Percentiles rank a stretch among this genome's conserved stretches.
Conservation (phyloP, 2,329 filamentous ascomycete genomes). For the Escovopsis sp. region DNA sequence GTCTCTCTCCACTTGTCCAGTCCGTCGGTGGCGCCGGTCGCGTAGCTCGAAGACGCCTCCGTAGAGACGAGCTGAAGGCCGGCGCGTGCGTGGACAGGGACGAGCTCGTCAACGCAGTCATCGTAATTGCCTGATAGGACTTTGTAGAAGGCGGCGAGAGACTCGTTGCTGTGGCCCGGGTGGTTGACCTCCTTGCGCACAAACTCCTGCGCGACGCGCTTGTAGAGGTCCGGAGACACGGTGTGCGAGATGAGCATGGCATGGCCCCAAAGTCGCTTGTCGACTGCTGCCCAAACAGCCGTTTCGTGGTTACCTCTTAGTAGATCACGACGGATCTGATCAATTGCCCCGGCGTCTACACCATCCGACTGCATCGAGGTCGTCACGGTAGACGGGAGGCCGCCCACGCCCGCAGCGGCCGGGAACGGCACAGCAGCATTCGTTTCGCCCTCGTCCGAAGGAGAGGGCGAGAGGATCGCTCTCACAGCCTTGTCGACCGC, state of each 20-base stretch:
- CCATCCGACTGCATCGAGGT: constrained; percentile 42
- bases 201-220: constrained; percentile 88
- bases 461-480: constrained; percentile 52
- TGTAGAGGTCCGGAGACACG: constrained; percentile 71
- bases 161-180: constrained; percentile 63
- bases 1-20: constrained; percentile 93
- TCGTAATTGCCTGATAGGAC: constrained; percentile 87
- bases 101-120: constrained; percentile 89
- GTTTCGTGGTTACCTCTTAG: constrained; percentile 74
- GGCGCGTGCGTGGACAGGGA: constrained; percentile 80
- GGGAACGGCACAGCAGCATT: constrained; percentile 13
- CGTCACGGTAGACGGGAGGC: constrained; percentile 4
- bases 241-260: constrained; percentile 76
- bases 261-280: constrained; percentile 90
- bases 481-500: constrained; percentile 61
- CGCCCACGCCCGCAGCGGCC: constrained; percentile 6
- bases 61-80: constrained; percentile 83
- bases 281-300: constrained; percentile 84
- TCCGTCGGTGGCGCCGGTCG: constrained; percentile 64
- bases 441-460: constrained; percentile 11
- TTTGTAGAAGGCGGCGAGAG: constrained; percentile 81
- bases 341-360: constrained; percentile 52
- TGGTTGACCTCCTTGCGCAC: constrained; percentile 88
- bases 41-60: constrained; percentile 40
- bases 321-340: constrained; percentile 57